Conservation (phyloP, 2,329 filamentous ascomycete species). For the Lecanicillium sp. region DNA sequence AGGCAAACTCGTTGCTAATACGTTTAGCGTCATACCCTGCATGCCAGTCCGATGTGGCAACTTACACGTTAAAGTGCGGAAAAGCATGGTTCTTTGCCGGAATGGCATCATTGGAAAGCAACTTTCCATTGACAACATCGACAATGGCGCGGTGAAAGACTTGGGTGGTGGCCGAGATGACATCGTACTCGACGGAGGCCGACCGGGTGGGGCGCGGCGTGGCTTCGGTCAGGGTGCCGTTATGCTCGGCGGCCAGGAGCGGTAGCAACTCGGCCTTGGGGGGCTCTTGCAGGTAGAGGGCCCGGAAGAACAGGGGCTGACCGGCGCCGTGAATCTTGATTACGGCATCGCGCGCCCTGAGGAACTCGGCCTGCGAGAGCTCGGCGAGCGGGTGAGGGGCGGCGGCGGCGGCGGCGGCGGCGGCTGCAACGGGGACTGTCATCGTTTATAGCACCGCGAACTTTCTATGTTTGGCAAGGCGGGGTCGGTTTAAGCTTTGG, state of each 20-base stretch:
- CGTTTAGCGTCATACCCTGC: background rate
- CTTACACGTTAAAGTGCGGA: slow-evolving; percentile 31
- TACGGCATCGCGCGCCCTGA: slow-evolving; percentile 39
- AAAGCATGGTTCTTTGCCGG: slow-evolving; percentile 24
- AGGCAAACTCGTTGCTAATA: slow-evolving; percentile 32
- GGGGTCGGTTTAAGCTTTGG: background rate
- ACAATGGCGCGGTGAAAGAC: slow-evolving; percentile 34
- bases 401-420: background rate
- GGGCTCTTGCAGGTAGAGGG: slow-evolving; percentile 58
- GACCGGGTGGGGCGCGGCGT: slow-evolving; percentile 40
- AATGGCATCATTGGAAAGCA: slow-evolving; percentile 23
- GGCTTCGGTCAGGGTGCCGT: slow-evolving; percentile 37
- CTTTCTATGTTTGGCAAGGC: too few relatives aligned
- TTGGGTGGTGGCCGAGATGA: slow-evolving; percentile 27
- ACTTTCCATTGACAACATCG: slow-evolving; percentile 27
- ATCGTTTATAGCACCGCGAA: too few relatives aligned
- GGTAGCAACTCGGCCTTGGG: slow-evolving; percentile 51
- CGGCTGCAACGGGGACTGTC: slow-evolving; percentile 4
- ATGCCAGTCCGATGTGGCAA: background rate
- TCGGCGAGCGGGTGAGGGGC: slow-evolving; percentile 41
- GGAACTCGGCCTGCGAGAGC: slow-evolving; percentile 45
- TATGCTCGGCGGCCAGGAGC: slow-evolving; percentile 58
- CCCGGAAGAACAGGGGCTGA: slow-evolving; percentile 41
- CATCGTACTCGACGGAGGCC: slow-evolving; percentile 41
- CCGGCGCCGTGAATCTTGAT: slow-evolving; percentile 26